Evolutionary conservation across 176 grass and related monocot genomes (phyloP).

Genomic region (Panicum miliaceum): DNA sequence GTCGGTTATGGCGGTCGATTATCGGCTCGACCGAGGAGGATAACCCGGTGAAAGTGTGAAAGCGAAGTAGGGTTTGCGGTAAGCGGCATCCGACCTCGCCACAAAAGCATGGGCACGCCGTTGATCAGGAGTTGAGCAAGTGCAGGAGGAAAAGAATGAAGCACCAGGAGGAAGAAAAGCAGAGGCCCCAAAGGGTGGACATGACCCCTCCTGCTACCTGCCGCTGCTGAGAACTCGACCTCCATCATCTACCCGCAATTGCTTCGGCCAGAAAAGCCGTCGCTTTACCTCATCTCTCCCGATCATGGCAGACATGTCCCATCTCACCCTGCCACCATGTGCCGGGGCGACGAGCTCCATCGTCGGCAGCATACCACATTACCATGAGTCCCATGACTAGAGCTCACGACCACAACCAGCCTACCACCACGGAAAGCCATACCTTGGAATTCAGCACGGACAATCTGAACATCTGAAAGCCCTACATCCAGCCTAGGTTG

Average conservation of each 20-base stretch:
- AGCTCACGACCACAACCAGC: background rate
- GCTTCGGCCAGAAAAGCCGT: conserved; percentile 26
- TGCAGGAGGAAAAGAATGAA: conserved; percentile 27
- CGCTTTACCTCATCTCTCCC: conserved; percentile 14
- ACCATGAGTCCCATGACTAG: background rate
- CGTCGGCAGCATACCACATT: conserved; percentile 17
- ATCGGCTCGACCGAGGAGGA: background rate
- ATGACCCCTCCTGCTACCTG: conserved; percentile 23
- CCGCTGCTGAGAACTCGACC: conserved; percentile 18
- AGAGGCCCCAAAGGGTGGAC: conserved; percentile 4
- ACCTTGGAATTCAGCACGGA: background rate
- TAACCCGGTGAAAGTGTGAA: background rate
- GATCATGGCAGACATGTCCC: conserved; percentile 63
- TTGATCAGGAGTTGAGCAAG: conserved; percentile 4
- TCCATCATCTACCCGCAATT: conserved; percentile 30
- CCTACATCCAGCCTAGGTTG: background rate
- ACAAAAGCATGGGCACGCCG: background rate
- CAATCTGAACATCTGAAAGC: background rate
- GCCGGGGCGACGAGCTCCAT: background rate
- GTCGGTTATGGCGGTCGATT: background rate
- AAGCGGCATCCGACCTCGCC: background rate
- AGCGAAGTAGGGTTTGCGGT: background rate
- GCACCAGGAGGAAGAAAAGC: conserved; percentile 23
- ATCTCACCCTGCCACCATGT: conserved; percentile 43
- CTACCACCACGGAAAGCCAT: background rate